These are phyloP conservation scores for Nemania serpens DNA, from an alignment of 2,329 filamentous ascomycete species.

Conservation along the genomic window DNA sequence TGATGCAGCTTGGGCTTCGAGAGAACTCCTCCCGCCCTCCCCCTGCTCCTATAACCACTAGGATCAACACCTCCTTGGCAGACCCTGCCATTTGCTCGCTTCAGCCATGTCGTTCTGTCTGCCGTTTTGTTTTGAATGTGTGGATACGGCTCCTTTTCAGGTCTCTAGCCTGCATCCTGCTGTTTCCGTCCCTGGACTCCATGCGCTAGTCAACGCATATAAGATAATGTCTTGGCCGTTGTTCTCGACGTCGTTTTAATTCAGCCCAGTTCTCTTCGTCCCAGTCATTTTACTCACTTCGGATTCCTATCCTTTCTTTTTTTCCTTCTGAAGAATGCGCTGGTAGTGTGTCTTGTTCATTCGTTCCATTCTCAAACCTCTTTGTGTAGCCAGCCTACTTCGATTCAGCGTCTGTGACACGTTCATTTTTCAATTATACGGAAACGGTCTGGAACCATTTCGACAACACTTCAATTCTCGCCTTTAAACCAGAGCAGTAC, in stretches of 20 bases:
- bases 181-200: slow-evolving; percentile 35
- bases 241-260: slow-evolving; percentile 37
- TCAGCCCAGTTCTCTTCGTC: slow-evolving; percentile 34
- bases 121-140: slow-evolving; percentile 48
- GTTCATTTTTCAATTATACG: slow-evolving; percentile 48
- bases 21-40: slow-evolving; percentile 29
- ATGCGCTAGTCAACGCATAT: slow-evolving; percentile 40
- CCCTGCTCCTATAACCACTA: slow-evolving; percentile 21
- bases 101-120: slow-evolving; percentile 38
- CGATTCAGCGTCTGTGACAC: slow-evolving; percentile 49
- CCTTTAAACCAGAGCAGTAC: slow-evolving; percentile 29
- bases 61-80: slow-evolving; percentile 30
- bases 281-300: slow-evolving; percentile 37
- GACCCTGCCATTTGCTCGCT: slow-evolving; percentile 40
- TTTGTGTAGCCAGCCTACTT: slow-evolving; percentile 43
- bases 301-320: slow-evolving; percentile 30
- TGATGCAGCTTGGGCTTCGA: slow-evolving; percentile 30
- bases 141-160: slow-evolving; percentile 44
- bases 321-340: slow-evolving; percentile 46
- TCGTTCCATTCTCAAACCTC: slow-evolving; percentile 50
- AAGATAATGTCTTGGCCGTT: slow-evolving; percentile 49
- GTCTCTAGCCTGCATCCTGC: slow-evolving; percentile 29
- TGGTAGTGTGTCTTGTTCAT: slow-evolving; percentile 57
- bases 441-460: slow-evolving; percentile 58
- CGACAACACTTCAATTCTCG: slow-evolving; percentile 37